Evolutionary conservation across 2,329 filamentous ascomycete species (phyloP).

Genomic region (Phialocephala subalpina): DNA sequence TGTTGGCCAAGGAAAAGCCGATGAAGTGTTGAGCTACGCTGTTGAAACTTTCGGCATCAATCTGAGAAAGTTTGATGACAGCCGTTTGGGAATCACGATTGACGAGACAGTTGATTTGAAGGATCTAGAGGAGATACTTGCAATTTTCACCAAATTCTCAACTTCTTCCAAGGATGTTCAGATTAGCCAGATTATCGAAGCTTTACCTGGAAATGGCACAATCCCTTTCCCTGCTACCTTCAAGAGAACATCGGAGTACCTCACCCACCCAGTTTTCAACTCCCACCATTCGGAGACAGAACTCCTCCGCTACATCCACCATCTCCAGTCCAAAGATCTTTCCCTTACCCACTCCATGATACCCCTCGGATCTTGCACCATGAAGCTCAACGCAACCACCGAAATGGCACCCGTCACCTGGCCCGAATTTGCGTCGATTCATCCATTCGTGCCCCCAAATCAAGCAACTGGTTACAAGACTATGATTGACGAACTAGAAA

Average conservation of each 20-base stretch:
- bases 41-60: constrained; percentile 63
- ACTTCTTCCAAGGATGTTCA: constrained; percentile 28
- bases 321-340: constrained; percentile 92
- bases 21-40: constrained; percentile 58
- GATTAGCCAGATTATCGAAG: constrained; percentile 53
- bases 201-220: constrained; percentile 47
- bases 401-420: constrained; percentile 90
- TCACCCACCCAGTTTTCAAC: constrained; percentile 95
- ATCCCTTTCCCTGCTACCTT: constrained; percentile 63
- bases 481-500: constrained; percentile 76
- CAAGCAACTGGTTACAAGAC: constrained; percentile 72
- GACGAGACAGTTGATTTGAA: constrained; percentile 75
- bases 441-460: constrained; percentile 77
- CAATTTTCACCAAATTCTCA: constrained; percentile 56
- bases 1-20: constrained; percentile 57
- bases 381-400: constrained; percentile 95
- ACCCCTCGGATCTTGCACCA: constrained; percentile 93
- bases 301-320: constrained; percentile 90
- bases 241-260: constrained; percentile 75
- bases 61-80: constrained; percentile 67
- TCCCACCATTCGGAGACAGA: constrained; percentile 94
- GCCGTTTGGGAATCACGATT: constrained; percentile 75
- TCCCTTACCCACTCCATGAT: constrained; percentile 98
- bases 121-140: constrained; percentile 64
- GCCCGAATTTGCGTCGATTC: constrained; percentile 78